A percentile compares a stretch with the other conserved stretches of the same genome.
phyloP scores from a whole-genome alignment of 2,329 filamentous ascomycete species.

The Fusarium subglutinans region DNA sequence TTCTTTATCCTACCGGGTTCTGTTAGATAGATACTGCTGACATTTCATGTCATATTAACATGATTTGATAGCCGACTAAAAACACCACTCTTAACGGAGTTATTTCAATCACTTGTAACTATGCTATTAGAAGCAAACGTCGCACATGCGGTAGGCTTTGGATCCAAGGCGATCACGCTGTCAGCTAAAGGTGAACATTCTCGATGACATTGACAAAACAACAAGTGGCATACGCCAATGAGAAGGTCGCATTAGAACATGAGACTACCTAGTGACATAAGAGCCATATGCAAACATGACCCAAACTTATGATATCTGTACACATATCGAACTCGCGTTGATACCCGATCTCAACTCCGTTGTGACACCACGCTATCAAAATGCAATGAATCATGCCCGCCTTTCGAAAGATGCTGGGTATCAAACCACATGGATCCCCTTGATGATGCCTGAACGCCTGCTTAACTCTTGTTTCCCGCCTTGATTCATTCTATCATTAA shows the following conservation, averaged over 20 bases:
- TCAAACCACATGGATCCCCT: constrained; percentile 44
- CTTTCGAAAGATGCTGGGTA: constrained; percentile 47
- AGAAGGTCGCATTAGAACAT: constrained; percentile 33
- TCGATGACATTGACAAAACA: neutral
- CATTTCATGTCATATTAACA: constrained; percentile 55
- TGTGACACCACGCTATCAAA: constrained; percentile 41
- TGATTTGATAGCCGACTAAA: neutral
- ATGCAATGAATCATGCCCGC: constrained; percentile 41
- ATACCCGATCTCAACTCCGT: constrained; percentile 37
- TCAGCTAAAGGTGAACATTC: neutral
- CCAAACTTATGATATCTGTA: constrained; percentile 21
- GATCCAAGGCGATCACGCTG: neutral
- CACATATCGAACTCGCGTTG: constrained; percentile 18
- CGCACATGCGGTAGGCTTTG: neutral
- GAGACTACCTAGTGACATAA: constrained; percentile 30
- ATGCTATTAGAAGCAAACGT: neutral
- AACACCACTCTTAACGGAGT: neutral
- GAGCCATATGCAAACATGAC: constrained; percentile 23
- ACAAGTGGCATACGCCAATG: neutral
- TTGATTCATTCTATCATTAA: constrained; percentile 47
- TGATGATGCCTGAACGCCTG: constrained; percentile 45
- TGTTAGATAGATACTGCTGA: constrained; percentile 98
- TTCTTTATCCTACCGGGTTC: constrained; percentile 72
- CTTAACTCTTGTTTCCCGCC: constrained; percentile 39
- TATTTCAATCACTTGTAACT: neutral